Evolutionary conservation across 371 early-diverging fungal species (phyloP), one percentile per base, ranked within the genome.

Genomic region (Mortierella sp.): DNA sequence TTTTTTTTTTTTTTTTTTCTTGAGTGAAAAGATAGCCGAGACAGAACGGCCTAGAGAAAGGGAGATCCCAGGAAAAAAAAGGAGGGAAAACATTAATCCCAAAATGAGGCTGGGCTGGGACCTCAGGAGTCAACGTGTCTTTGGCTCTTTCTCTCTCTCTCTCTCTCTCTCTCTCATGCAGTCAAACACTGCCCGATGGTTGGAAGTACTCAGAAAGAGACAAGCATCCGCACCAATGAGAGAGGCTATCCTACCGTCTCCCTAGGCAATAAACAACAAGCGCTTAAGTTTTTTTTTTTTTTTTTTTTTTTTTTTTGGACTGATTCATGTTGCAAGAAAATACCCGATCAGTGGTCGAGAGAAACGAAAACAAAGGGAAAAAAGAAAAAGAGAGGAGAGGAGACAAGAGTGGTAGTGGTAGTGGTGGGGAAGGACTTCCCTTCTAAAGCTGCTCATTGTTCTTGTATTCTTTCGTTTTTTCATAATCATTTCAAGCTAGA

Each of bases 401-500:
- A 50, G 14, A 50, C 4, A 14, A 50, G 21, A 50, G 16, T 4
- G 14, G 50, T n/a, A 50, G 50, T n/a, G 21, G 21, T 5, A 5
- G 21, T 50, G 50, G 21, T n/a, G 21, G 50, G 21, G 50, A 21
- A 50, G 2, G n/a, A 14, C 14, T 50, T 50, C 21, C 50, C 50
- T 4, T 50, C 50, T 50, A 50, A 50, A 50, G 51, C n/a, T n/a
- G n/a, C n/a, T n/a, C 12, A 46, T 46, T 12, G 46, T 12, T 16
- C 12, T 16, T 46, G 16, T 9, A 46, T 46, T 16, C 46, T 12
- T 46, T 46, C 16, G 46, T 46, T 37, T 37, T 37, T 37, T 37
- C 37, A 37, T 37, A 37, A 37, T 37, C 37, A 89, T 30, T 85
- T 87, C 57, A 94, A 77, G n/a, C 92, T 89, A 21, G 86, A 86